Conservation (phyloP, 2,329 filamentous ascomycete species). For the Paraconiothyrium sp. region DNA sequence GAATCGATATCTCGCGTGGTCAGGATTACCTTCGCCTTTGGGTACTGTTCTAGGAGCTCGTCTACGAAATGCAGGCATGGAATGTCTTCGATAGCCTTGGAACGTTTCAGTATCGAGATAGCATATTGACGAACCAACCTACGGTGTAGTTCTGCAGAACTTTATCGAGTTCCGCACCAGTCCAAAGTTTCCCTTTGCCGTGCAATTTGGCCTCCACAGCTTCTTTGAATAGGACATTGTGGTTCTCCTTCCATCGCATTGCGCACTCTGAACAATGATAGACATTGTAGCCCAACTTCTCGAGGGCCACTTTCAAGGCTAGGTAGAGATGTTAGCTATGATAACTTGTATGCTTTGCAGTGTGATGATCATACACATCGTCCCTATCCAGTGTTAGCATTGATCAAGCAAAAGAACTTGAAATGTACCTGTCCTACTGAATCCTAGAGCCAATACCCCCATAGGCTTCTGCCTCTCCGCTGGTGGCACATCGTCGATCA, state of each 20-base stretch:
- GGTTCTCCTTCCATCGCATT: slow-evolving; percentile 16
- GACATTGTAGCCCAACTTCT: slow-evolving; percentile 24
- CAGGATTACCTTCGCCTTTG: slow-evolving; percentile 45
- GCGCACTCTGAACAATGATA: slow-evolving; percentile 22
- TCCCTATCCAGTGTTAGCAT: too few species aligned
- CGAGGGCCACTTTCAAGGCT: slow-evolving; percentile 24
- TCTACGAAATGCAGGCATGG: slow-evolving; percentile 16
- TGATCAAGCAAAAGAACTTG: background rate
- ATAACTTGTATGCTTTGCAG: too few species aligned
- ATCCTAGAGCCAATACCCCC: slow-evolving; percentile 21
- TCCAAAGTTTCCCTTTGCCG: slow-evolving; percentile 23
- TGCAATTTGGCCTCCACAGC: slow-evolving; percentile 20
- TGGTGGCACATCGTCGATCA: slow-evolving; percentile 22
- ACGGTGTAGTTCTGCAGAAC: slow-evolving; percentile 24
- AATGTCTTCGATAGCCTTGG: slow-evolving; percentile 17
- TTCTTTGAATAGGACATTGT: slow-evolving; percentile 18
- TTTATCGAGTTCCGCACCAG: slow-evolving; percentile 23
- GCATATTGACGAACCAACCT: background rate
- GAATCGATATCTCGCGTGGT: slow-evolving; percentile 38
- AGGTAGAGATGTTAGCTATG: background rate
- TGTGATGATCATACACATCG: too few species aligned
- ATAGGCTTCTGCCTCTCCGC: slow-evolving; percentile 21
- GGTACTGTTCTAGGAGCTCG: slow-evolving; percentile 18
- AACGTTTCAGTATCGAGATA: too few species aligned
- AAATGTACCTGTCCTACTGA: slow-evolving; percentile 22